phyloP scores from a whole-genome alignment of 768 basidiomycete species.

The Lenzites betulinus region DNA sequence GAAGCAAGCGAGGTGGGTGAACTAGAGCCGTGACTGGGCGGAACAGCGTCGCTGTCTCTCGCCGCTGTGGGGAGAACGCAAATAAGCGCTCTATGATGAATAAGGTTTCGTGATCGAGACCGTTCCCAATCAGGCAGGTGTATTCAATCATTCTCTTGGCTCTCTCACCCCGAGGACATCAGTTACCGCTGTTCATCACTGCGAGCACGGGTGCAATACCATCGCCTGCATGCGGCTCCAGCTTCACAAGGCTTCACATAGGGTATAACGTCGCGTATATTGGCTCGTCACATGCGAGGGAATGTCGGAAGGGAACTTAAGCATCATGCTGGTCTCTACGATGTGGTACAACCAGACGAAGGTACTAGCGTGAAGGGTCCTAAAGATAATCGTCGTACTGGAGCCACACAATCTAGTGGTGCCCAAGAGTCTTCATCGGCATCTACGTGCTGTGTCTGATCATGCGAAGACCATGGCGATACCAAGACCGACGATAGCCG shows the following conservation, averaged over 20 bases:
- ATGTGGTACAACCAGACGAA: not conserved
- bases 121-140: not conserved
- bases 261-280: not conserved
- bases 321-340: slow-evolving; percentile 3
- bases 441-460: not conserved
- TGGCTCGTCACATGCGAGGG: not conserved
- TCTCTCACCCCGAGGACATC: not conserved
- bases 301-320: not conserved
- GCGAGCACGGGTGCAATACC: too few relatives aligned
- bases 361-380: not conserved
- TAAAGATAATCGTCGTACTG: slow-evolving; percentile 2
- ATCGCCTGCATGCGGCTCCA: too few relatives aligned
- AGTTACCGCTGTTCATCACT: not conserved
- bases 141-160: not conserved
- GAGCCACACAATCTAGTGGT: not conserved
- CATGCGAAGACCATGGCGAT: slow-evolving; percentile 17
- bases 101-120: not conserved
- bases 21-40: not conserved
- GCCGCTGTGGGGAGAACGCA: not conserved
- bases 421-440: not conserved
- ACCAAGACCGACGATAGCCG: slow-evolving; percentile 9
- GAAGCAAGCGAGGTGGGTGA: not conserved
- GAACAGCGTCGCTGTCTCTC: not conserved
- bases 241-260: too few relatives aligned
- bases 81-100: not conserved